phyloP scores from a whole-genome alignment of 768 basidiomycete genomes.

The Tricholoma furcatifolium region DNA sequence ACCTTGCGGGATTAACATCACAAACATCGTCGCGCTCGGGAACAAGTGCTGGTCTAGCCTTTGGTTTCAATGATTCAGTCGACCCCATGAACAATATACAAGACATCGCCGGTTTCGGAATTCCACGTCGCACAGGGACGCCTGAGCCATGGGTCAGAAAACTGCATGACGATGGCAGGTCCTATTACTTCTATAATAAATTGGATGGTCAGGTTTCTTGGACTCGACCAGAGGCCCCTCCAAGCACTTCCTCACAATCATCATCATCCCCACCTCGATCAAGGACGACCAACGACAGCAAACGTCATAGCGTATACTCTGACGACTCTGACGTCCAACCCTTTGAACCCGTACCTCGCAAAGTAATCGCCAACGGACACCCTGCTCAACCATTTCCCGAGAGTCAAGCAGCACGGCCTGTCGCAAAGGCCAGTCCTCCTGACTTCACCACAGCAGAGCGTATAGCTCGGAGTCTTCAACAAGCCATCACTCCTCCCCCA shows the following conservation, averaged over 20 bases:
- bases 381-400: constrained; percentile 8
- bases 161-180: constrained; percentile 78
- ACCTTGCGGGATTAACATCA: constrained; percentile 59
- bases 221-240: constrained; percentile 54
- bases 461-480: constrained; percentile 64
- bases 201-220: constrained; percentile 65
- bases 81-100: constrained; percentile 35
- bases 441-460: constrained; percentile 67
- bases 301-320: constrained; percentile 67
- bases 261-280: constrained; percentile 25
- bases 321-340: constrained; percentile 78
- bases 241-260: constrained; percentile 12
- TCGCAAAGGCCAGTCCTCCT: constrained; percentile 24
- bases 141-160: constrained; percentile 84
- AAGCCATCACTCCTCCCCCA: constrained; percentile 53
- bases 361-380: constrained; percentile 28
- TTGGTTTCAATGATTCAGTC: constrained; percentile 36
- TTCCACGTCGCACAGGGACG: constrained; percentile 55
- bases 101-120: constrained; percentile 56
- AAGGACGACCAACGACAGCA: constrained; percentile 31
- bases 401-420: constrained; percentile 10
- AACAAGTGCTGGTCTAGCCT: constrained; percentile 50
- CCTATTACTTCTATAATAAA: constrained; percentile 79
- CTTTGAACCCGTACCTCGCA: constrained; percentile 29
- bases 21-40: constrained; percentile 57